These are phyloP conservation scores for Saitozyma podzolica DNA, from an alignment of 768 basidiomycete genomes.

Conservation along the genomic window DNA sequence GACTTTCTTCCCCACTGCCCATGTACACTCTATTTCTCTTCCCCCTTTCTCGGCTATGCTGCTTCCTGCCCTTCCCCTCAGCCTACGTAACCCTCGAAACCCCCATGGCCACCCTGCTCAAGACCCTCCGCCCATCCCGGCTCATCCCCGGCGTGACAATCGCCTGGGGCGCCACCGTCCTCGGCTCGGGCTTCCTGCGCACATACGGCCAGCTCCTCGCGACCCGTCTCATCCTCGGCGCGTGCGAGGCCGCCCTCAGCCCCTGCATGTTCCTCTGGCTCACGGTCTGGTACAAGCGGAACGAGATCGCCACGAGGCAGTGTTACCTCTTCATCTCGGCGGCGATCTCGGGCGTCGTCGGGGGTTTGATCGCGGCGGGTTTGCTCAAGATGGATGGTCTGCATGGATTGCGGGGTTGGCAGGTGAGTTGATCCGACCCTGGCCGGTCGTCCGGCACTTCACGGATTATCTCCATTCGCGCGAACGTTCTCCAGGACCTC, in stretches of 20 bases:
- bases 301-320: slow-evolving; percentile 17
- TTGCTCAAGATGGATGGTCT: slow-evolving; percentile 62
- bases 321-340: slow-evolving; percentile 14
- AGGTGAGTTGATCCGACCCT: too few species aligned
- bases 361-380: slow-evolving; percentile 82
- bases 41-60: too few species aligned
- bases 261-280: slow-evolving; percentile 11
- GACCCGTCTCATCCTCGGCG: slow-evolving; percentile 23
- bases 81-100: slow-evolving; percentile 55
- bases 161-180: slow-evolving; percentile 16
- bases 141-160: slow-evolving; percentile 18
- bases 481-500: too few species aligned
- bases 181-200: slow-evolving; percentile 6
- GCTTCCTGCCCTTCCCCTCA: slow-evolving; percentile 46
- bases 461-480: too few species aligned
- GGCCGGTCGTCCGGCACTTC: too few species aligned
- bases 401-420: too few species aligned
- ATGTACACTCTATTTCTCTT: too few species aligned
- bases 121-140: slow-evolving; percentile 7
- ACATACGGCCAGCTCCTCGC: slow-evolving; percentile 12
- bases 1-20: too few species aligned
- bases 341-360: slow-evolving; percentile 55
- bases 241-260: slow-evolving; percentile 31
- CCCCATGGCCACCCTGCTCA: slow-evolving; percentile 52
- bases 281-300: background rate